phyloP scores from a whole-genome alignment of 2,329 filamentous ascomycete species.

The Penicillium sp. region DNA sequence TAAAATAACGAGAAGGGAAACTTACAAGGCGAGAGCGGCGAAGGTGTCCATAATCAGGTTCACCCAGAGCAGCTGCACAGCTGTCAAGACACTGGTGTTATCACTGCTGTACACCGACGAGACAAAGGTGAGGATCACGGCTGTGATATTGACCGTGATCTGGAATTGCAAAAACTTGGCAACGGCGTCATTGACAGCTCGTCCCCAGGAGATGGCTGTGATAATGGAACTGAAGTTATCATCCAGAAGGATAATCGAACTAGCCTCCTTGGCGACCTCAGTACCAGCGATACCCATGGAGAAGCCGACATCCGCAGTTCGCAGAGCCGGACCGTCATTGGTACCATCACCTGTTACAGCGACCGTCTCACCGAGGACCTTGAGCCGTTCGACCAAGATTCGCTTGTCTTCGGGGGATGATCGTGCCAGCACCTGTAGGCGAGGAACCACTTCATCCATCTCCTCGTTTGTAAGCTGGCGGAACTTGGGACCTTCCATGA shows the following conservation, averaged over 20 bases:
- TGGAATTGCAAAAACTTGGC: conserved; percentile 64
- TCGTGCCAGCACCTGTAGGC: conserved; percentile 61
- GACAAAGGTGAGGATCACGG: conserved; percentile 82
- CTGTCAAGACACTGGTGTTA: conserved; percentile 74
- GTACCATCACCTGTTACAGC: conserved; percentile 65
- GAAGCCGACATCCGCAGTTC: conserved; percentile 65
- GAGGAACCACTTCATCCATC: conserved; percentile 58
- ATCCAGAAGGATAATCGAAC: conserved; percentile 65
- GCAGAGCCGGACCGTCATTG: conserved; percentile 64
- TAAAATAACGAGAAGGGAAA: neutral
- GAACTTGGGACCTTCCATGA: conserved; percentile 69
- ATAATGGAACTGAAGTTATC: conserved; percentile 66
- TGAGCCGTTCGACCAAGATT: conserved; percentile 60
- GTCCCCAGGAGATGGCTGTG: conserved; percentile 66
- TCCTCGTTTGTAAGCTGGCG: conserved; percentile 58
- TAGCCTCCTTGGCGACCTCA: conserved; percentile 66
- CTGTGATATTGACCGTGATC: conserved; percentile 85
- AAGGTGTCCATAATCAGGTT: conserved; percentile 98
- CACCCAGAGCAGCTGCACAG: conserved; percentile 92
- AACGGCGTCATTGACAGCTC: conserved; percentile 65
- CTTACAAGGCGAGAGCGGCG: conserved; percentile 71
- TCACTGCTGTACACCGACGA: conserved; percentile 70
- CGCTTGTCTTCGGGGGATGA: conserved; percentile 67
- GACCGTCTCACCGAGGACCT: conserved; percentile 61
- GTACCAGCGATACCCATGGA: conserved; percentile 67